Base-by-base conservation (phyloP, 1,284 basidiomycete species). In the Tausonia pullulans region DNA sequence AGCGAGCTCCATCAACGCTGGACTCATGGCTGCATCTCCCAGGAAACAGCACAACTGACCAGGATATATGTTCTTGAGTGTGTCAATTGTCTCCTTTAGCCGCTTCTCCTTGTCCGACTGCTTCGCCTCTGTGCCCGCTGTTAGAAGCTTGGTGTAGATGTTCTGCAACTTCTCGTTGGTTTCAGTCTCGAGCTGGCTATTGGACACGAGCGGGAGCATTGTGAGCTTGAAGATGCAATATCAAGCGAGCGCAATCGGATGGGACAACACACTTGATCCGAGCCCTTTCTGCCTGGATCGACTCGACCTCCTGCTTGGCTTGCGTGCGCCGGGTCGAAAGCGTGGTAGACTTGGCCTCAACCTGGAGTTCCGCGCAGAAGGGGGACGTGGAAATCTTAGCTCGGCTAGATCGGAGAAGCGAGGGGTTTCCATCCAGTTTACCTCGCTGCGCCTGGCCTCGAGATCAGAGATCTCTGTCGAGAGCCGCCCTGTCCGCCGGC, bases 101-200 rank as follows among this genome's bases (percentile, higher is more conserved):
- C 82, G 85, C 1, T 78, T 80, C 72, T 98, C 94, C 40, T 87
- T 82, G 72, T 97, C 92, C 0, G 85, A 86, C 75, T 97, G 90
- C 58, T 84, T 84, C 74, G 80, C 86, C 72, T 95, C 92, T 0
- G 89, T 85, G 41, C 89, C 88, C 1, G 91, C 91, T 74, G 92
- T 87, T 27, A 94, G 78, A 3, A 98, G 82, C 73, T 96, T 87
- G 68, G 86, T 83, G 73, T 91, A 88, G 10, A 89, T 82, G 40
- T 85, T 85, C 64, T 87, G 82, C 3, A 98, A 82, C 72, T 93
- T 91, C 75, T 96, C 94, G 73, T 95, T 95, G 55, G 89, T 82
- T 71, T 96, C 90, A 0, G 84, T 83, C 76, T 94, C 90, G 4
- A 90, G 82, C 78, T 90, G 87, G 59, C 90, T 95, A 71, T n/a